Evolutionary conservation across 768 basidiomycete species (phyloP), one percentile per base, ranked within the genome.

Genomic region (Phylloporus sp.): DNA sequence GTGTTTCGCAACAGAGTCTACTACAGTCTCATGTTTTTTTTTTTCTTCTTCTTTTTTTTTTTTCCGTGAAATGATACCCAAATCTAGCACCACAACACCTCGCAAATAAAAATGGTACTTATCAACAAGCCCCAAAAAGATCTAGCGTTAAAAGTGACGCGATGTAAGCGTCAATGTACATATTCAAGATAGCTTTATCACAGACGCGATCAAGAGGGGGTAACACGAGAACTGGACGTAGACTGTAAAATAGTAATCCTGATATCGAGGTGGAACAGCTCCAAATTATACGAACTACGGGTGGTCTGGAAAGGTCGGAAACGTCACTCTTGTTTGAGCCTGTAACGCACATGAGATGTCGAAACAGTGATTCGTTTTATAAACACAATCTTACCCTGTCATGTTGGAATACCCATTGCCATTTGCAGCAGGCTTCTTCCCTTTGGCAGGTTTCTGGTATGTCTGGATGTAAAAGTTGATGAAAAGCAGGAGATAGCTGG

Each of bases 391-490:
- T 16, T 57, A 73, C 70, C 61, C 66, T 50, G 62, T 63, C 27
- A 66, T 69, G 49, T 72, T 71, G 27, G 75, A 75, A 35, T 72
- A 64, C 47, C 80, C 72, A 66, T 80, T 81, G 35, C 73, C 70
- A 52, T 79, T 79, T 9, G 69, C 58, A 49, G 57, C 44, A 9
- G 52, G 22, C 18, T 53, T 61, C 63, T 57, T 64, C 27, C 70
- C 70, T 60, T 75, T 71, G 41, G 52, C 67, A 29, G 85, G 80
- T 66, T 84, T 85, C 74, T 84, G 84, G 75, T 91, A 90, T 26
- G 88, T 90, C 68, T 86, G 81, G 63, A 91, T 78, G 73, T 93
- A 93, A 73, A 93, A 93, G 70, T 92, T 91, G 78, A 98, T 91
- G 79, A 99, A 98, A 52, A 99, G 82, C 61, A 85, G 81, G 48